A percentile compares a stretch with the other conserved stretches of the same genome.
These are phyloP conservation scores for Dorcoceras hygrometricum DNA, from an alignment of 257 asterid genomes.

Conservation along the genomic window DNA sequence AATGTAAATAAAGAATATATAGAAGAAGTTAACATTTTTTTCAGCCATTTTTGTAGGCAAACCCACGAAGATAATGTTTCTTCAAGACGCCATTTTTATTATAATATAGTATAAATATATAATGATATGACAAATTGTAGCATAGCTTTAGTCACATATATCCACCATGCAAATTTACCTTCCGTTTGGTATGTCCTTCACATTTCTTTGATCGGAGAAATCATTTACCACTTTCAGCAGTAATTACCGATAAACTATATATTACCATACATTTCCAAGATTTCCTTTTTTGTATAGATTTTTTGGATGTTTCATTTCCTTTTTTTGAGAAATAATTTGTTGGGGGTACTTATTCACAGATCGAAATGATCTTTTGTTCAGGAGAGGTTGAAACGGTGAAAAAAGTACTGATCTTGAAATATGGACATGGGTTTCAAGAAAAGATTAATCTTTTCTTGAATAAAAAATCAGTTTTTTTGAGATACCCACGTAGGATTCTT, in stretches of 20 bases:
- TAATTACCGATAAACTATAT: conserved; percentile 30
- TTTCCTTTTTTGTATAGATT: not conserved
- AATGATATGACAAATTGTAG: not conserved
- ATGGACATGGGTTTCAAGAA: conserved; percentile 24
- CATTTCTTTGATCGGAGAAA: conserved; percentile 27
- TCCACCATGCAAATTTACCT: conserved; percentile 15
- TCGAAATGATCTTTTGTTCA: conserved; percentile 8
- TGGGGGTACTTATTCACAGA: not conserved
- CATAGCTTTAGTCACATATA: not conserved
- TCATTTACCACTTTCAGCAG: conserved; percentile 24
- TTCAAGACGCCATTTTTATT: not conserved
- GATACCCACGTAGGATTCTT: conserved; percentile 20
- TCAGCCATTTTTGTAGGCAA: not conserved
- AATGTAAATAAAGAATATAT: not conserved
- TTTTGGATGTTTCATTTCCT: not conserved
- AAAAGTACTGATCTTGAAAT: conserved; percentile 36
- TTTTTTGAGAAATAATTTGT: not conserved
- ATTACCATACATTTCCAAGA: not conserved
- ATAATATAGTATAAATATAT: too few species aligned
- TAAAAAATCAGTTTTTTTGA: not conserved
- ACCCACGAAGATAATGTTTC: not conserved
- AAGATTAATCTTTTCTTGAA: conserved; percentile 4
- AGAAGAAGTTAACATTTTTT: too few species aligned
- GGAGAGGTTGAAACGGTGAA: not conserved
- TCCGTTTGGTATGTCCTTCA: conserved; percentile 27